Evolutionary conservation across 2,329 filamentous ascomycete genomes (phyloP), one percentile per base, ranked within the genome.

Genomic region (Myriosclerotinia curreyana): DNA sequence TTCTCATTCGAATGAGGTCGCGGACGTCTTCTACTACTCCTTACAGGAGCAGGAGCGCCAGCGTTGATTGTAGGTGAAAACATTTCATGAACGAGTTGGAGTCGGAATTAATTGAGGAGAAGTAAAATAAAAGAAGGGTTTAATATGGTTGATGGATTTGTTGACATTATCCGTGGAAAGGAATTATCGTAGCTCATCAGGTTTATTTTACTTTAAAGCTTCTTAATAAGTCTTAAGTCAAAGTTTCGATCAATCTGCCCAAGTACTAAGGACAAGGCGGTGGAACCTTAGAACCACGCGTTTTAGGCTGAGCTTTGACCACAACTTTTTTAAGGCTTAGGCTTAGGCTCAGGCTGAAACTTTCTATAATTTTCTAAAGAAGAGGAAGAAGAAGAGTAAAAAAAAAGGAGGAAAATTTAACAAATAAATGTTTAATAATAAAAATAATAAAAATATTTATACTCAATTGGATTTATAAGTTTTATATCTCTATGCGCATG

Each of bases 1-100:
- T 72, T 77, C 80, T 87, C 85, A 64, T 81, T 78, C 71, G 80
- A 84, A 70, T 78, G 74, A 59, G 85, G 85, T 65, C 86, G 82
- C 74, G 85, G 85, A 64, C 86, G 82, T 66, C 86, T 82, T 65
- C 86, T 69, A 59, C 69, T 83, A 70, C 83, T 85, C 68, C 85
- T 81, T 62, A 83, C 85, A 60, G 82, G 81, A 68, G 79, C 83
- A 3, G 83, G 80, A 70, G 80, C 79, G 68, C 82, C 79, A 11
- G 40, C n/a, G 69, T 79, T 78, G 67, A 77, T 74, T 54, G 82
- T 77, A 54, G 84, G 79, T 62, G 84, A 85, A 76, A 88, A 88
- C 86, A 88, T 88, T 51, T 56, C 20, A 15, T 20, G 17, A 22
- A 22, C 28, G 1, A 6, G 34, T 62, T 62, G 50, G 38, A 22